Base-by-base conservation (phyloP, 129 eudicot species). In the Arctium minus region DNA sequence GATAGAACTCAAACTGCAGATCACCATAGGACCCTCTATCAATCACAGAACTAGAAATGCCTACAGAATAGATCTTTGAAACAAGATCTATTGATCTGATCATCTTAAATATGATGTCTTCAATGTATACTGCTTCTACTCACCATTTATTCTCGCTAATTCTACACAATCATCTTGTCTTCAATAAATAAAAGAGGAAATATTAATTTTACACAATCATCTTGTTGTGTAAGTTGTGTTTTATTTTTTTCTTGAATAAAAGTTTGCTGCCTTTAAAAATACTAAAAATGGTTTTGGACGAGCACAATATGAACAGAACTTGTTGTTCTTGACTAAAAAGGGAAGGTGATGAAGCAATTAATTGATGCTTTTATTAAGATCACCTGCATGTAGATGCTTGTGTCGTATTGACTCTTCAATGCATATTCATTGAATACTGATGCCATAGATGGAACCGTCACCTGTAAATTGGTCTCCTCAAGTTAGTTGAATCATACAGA, bases 311-410 rank as follows among this genome's bases (percentile, higher is more conserved):
- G 0, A 0, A 36, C 13, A 18, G 10, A 40, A 18, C 29, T 44
- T 75, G 22, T 31, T 22, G 27, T 22, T 50, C 72, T 30, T 9
- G 12, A 79, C 71, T 79, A 68, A 67, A 60, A 71, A 82, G 37
- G 68, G 15, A 68, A 46, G 60, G 48, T 29, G 35, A 71, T 35
- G 46, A 70, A 46, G 48, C 35, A 70, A 29, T 36, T 31, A 30
- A 75, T 36, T 15, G 29, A 50, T 65, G 76, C 74, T 76, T 33
- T 44, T 44, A 73, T 8, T 3, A 70, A 73, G 70, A 80, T 88
- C 83, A 96, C 99, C 95, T 96, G 99, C 90, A 96, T 97, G 84
- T 96, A 96, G 82, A 96, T 96, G 94, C 97, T 96, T 48, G 99
- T 96, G 75, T 96, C 99, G 64, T 90, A 96, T 85, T 96, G 99